Evolutionary conservation across 2,329 filamentous ascomycete genomes (phyloP).

Genomic region (Diatrype stigma): DNA sequence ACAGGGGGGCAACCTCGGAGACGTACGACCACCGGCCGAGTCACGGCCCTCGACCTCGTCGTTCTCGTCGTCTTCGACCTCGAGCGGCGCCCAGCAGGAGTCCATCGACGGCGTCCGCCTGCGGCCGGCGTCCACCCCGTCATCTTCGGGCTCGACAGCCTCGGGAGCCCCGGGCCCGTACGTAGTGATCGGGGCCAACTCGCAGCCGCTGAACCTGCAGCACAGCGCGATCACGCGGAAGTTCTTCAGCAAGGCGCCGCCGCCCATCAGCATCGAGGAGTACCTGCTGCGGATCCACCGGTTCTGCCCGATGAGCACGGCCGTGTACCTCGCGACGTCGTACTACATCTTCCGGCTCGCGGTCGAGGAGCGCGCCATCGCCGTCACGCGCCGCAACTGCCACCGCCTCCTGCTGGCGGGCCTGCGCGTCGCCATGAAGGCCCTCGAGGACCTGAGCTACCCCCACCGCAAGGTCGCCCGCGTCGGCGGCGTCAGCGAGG

Average conservation of each 20-base stretch:
- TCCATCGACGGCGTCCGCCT: slow-evolving; percentile 54
- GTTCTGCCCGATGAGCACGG: slow-evolving; percentile 90
- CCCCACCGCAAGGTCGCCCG: slow-evolving; percentile 78
- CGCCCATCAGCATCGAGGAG: slow-evolving; percentile 75
- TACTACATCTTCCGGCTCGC: slow-evolving; percentile 82
- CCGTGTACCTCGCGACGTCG: slow-evolving; percentile 85
- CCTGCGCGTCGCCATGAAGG: slow-evolving; percentile 86
- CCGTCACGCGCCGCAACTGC: slow-evolving; percentile 77
- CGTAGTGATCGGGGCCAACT: slow-evolving; percentile 62
- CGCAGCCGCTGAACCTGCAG: slow-evolving; percentile 70
- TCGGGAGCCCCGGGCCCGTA: slow-evolving; percentile 44
- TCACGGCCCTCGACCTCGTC: slow-evolving; percentile 14
- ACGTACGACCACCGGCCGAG: slow-evolving; percentile 9
- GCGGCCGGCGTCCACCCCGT: slow-evolving; percentile 28
- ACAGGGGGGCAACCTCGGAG: slow-evolving; percentile 12
- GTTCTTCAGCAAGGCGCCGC: slow-evolving; percentile 86
- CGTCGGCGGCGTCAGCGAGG: slow-evolving; percentile 81
- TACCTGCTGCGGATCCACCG: slow-evolving; percentile 84
- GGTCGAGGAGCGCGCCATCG: slow-evolving; percentile 71
- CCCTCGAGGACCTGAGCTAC: slow-evolving; percentile 87
- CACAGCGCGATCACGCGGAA: slow-evolving; percentile 83
- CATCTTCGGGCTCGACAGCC: slow-evolving; percentile 17
- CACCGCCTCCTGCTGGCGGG: slow-evolving; percentile 83
- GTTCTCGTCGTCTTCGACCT: slow-evolving; percentile 15
- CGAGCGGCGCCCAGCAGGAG: slow-evolving; percentile 20